These are phyloP conservation scores for Hansfordia pulvinata DNA, from an alignment of 2,329 filamentous ascomycete species.

Conservation along the genomic window DNA sequence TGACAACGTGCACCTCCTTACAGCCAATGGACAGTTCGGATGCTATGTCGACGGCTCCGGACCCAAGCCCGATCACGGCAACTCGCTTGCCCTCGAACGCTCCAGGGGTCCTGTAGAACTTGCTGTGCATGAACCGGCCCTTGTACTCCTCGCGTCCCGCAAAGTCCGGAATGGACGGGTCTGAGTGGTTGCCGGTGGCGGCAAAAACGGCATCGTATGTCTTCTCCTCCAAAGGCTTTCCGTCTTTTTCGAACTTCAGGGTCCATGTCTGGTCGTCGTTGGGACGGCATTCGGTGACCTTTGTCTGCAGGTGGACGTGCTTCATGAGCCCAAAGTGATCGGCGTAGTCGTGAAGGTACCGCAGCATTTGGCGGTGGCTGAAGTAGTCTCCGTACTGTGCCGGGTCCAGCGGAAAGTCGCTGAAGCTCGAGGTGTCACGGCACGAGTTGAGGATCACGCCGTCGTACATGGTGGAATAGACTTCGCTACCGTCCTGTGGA, in stretches of 20 bases:
- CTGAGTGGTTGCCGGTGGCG: conserved; percentile 17
- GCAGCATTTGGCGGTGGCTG: conserved; percentile 17
- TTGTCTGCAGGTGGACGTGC: conserved; percentile 19
- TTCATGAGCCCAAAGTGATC: conserved; percentile 18
- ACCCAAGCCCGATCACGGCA: conserved; percentile 21
- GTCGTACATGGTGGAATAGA: conserved; percentile 20
- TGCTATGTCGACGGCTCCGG: conserved; percentile 23
- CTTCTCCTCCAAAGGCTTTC: conserved; percentile 8
- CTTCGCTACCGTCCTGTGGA: conserved; percentile 9
- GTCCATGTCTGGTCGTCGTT: conserved; percentile 14
- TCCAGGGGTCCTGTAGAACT: conserved; percentile 19
- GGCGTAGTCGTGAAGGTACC: conserved; percentile 22
- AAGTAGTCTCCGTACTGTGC: conserved; percentile 22
- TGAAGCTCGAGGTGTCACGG: conserved; percentile 22
- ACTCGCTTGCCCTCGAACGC: conserved; percentile 21
- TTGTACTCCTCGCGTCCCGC: conserved; percentile 16
- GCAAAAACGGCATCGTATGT: conserved; percentile 21
- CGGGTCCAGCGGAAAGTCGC: conserved; percentile 24
- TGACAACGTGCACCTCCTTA: conserved; percentile 20
- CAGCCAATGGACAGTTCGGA: conserved; percentile 20
- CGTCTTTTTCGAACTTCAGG: conserved; percentile 10
- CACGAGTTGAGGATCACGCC: conserved; percentile 22
- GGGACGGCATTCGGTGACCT: conserved; percentile 16
- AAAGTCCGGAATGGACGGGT: conserved; percentile 18
- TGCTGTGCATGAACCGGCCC: conserved; percentile 21